Base-by-base conservation (phyloP, 768 basidiomycete genomes). In the Boletellus ananas region DNA sequence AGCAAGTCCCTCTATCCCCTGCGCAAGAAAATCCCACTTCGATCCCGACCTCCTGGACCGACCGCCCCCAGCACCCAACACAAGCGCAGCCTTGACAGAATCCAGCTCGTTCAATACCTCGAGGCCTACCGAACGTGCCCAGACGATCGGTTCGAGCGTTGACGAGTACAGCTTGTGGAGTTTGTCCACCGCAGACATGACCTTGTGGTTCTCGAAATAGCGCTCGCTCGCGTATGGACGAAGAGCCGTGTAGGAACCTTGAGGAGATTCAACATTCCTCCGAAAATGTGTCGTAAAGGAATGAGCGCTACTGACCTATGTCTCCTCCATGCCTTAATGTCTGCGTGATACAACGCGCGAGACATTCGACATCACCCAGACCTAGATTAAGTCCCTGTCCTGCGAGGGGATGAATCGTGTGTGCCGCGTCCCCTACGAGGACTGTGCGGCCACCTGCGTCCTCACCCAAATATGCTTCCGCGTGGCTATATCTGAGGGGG, bases 331-430 rank as follows among this genome's bases (percentile, higher is more conserved):
- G 66, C 12, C 61, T 56, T 17, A 87, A 55, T 1, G 85, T 77
- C 6, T 71, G 60, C 29, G 81, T 70, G 34, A 97, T 80, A 56
- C 82, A 82, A 41, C 76, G 74, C 1, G 83, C 73, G 13, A 99
- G 78, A 49, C 78, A 78, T 60, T 85, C 78, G 3, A 86, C 90
- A 64, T 99, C 95, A 1, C 75, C 85, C 25, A 99, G 73, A n/a
- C 95, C 96, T 63, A 95, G 72, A 66, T 99, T 98, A 36, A 98
- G 75, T 0, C 95, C 96, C 65, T 98, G 95, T 2, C 96, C 96
- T 0, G 94, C 95, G 23, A 98, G 80, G 1, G 96, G 95, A 63
- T 98, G 95, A 2, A 93, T 74, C 0, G 90, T 91, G 62, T 98
- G 96, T 16, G 94, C 96, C 1, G 95, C 94, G 68, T 99, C 96